These are phyloP conservation scores for Clausena lansium DNA, from an alignment of 345 rosid species.

Conservation along the genomic window DNA sequence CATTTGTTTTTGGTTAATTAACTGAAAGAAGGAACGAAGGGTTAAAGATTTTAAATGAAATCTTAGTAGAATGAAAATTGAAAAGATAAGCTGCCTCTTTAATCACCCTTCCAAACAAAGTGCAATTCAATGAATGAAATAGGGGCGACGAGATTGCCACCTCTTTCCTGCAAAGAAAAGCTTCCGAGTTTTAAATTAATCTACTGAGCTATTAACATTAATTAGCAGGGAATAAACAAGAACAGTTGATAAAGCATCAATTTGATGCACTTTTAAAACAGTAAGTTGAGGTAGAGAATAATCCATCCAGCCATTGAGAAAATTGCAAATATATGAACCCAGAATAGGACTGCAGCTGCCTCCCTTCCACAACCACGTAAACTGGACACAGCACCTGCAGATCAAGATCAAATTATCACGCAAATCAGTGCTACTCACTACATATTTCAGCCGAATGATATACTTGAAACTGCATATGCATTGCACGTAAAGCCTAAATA, in stretches of 20 bases:
- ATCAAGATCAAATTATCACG: neutral
- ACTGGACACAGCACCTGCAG: conserved; percentile 87
- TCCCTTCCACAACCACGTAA: conserved; percentile 96
- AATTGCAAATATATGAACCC: conserved; percentile 95
- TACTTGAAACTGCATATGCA: neutral
- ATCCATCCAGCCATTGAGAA: conserved; percentile 97
- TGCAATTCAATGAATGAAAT: neutral
- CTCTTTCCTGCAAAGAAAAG: neutral
- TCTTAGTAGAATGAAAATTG: neutral
- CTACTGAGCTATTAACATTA: conserved; percentile 14
- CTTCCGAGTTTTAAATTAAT: neutral
- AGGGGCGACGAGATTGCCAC: neutral
- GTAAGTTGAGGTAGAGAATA: conserved; percentile 76
- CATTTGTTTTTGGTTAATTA: neutral
- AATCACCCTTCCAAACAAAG: neutral
- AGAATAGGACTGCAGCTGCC: conserved; percentile 92
- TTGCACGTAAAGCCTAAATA: too few species aligned
- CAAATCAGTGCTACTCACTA: neutral
- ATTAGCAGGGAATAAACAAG: neutral
- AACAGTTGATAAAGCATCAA: neutral
- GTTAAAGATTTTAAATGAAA: neutral
- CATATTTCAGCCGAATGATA: neutral
- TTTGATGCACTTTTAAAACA: conserved; percentile 43
- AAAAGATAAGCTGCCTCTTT: neutral
- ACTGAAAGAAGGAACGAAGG: neutral